Percentiles rank a stretch among this genome's conserved stretches.
These are phyloP conservation scores for Chrysoporthe deuterocubensis DNA, from an alignment of 2,329 filamentous ascomycete genomes.

Conservation along the genomic window DNA sequence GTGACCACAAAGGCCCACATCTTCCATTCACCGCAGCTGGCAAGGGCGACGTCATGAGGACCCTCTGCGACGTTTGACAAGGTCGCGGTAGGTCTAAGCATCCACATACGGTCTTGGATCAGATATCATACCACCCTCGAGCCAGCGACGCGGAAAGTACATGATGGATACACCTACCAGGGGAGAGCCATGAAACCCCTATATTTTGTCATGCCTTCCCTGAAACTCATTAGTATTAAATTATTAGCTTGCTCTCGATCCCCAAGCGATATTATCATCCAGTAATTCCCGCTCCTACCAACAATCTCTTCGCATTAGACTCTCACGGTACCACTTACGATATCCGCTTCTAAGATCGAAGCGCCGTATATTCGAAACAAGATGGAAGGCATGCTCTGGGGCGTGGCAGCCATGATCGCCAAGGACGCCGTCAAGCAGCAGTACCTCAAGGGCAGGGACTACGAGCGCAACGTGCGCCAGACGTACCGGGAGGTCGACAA, in stretches of 20 bases:
- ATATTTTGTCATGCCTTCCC: background rate
- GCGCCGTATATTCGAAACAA: background rate
- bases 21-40: too few species aligned
- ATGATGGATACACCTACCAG: background rate
- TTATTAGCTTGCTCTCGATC: background rate
- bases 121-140: too few species aligned
- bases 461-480: constrained; percentile 24
- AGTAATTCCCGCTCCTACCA: background rate
- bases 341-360: background rate
- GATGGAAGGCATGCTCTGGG: constrained; percentile 18
- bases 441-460: constrained; percentile 20
- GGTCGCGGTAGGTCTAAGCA: background rate
- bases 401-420: constrained; percentile 21
- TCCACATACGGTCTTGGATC: background rate
- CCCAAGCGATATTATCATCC: background rate
- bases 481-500: constrained; percentile 22
- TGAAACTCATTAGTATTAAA: background rate
- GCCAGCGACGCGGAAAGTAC: too few species aligned
- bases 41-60: background rate
- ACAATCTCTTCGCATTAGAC: background rate
- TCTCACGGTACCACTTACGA: background rate
- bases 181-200: background rate
- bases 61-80: background rate
- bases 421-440: constrained; percentile 21
- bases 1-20: too few species aligned